phyloP scores from a whole-genome alignment of 2,329 filamentous ascomycete species.

The Penicillium sp. region DNA sequence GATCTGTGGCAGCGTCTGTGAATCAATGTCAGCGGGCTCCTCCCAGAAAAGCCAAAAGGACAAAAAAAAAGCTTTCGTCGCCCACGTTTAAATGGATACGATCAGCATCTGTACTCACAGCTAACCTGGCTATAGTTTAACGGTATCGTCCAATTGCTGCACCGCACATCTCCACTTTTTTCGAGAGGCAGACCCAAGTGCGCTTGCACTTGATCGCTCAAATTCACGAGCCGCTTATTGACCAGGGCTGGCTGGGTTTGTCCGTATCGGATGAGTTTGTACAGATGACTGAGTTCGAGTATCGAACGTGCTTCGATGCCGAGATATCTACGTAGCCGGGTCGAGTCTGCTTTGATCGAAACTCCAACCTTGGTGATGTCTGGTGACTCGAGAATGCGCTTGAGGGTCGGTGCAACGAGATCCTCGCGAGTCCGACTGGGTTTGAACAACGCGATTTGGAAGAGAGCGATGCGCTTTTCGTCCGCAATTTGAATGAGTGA shows the following conservation, averaged over 20 bases:
- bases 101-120: constrained; percentile 49
- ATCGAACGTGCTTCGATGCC: constrained; percentile 59
- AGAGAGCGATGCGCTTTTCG: constrained; percentile 68
- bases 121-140: constrained; percentile 61
- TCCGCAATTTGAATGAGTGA: constrained; percentile 79
- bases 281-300: constrained; percentile 77
- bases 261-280: constrained; percentile 68
- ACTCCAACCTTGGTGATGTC: constrained; percentile 71
- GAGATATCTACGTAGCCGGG: constrained; percentile 62
- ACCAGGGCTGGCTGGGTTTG: constrained; percentile 50
- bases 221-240: constrained; percentile 59
- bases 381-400: constrained; percentile 64
- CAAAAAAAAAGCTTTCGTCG: neutral
- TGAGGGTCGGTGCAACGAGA: constrained; percentile 65
- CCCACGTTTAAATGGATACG: too few species aligned
- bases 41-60: too few species aligned
- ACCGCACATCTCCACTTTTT: constrained; percentile 65
- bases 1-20: constrained; percentile 71
- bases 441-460: constrained; percentile 67
- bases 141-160: constrained; percentile 65
- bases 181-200: constrained; percentile 66
- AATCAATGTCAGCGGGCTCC: neutral
- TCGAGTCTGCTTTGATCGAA: constrained; percentile 63
- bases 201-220: constrained; percentile 65
- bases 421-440: constrained; percentile 40